Evolutionary conservation across 2,329 filamentous ascomycete species (phyloP), one percentile per base, ranked within the genome.

Genomic region (Xylaria sp.): DNA sequence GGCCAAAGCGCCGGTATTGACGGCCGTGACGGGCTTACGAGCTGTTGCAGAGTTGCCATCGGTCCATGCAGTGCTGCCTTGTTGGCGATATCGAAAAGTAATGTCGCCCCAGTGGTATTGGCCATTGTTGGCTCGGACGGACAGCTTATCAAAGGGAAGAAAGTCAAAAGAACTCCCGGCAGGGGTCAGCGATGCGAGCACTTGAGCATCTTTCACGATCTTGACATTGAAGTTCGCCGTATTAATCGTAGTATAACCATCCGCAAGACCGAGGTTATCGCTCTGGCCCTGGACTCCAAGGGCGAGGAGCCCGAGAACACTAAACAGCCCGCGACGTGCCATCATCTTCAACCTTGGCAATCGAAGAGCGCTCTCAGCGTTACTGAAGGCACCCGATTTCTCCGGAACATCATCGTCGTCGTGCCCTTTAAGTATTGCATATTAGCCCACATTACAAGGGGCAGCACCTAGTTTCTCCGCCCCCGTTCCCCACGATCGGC

Each of bases 81-180:
- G 75, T 2, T 77, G 71, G n/a, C 86, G 85, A 73, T 87, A 89
- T 13, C 86, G 83, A 53, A 86, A 81, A 0, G 85, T 88, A 46
- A 89, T 79, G 56, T 89, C 87, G 4, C 87, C 87, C 72, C 85
- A 84, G 74, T 89, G 87, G 68, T 89, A 88, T 68, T 88, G 84
- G 3, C 83, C 83, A 66, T 87, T 83, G 13, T 80, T 79, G 11
- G 84, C 81, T 7, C 87, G 81, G 17, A 78, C 77, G 0, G 80
- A 66, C 3, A 89, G 79, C 53, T 83, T 77, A 72, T 88, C 87
- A 7, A 79, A 85, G 0, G 87, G 87, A 2, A 87, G 80, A 70
- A 89, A 89, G 75, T 89, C 85, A 68, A 88, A 89, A 0, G 77
- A 67, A 3, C 77, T 74, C 0, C 77, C 78, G 0, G 77, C 72